Base-by-base conservation (phyloP, 2,329 filamentous ascomycete genomes). In the Cladosporium sp. region DNA sequence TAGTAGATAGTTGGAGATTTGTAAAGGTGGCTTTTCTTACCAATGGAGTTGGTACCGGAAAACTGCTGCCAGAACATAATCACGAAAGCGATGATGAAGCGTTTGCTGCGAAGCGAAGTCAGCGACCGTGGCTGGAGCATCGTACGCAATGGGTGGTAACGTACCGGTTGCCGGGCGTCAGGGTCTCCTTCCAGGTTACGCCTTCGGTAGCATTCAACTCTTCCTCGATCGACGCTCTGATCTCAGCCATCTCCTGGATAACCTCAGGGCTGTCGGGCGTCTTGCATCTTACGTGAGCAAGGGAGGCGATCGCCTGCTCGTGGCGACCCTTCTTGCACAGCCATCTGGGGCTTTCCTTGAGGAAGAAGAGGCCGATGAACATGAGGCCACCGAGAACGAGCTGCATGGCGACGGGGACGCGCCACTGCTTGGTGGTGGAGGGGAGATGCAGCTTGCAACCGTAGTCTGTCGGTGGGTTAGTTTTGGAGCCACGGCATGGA, bases 371-470 rank as follows among this genome's bases (percentile, higher is more conserved):
- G 3, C 74, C 73, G 18, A 76, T 34, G 4, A 70, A 54, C 11
- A 79, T 73, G 28, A 84, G 67, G 4, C 81, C 60, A 1, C 83
- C 82, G 0, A 84, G 84, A 4, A 86, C 70, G 48, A 75, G 77
- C 65, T 87, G 84, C 51, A 86, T 73, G 3, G 79, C 76, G 3
- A 87, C 72, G 0, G 85, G 84, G 0, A 86, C 72, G 32, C 83
- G 43, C 56, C 56, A 55, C 22, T 57, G 56, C 9, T 59, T 54
- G 8, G 67, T 54, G 13, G 38, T 49, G 8, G 53, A 38, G 10
- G 49, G 43, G 32, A 57, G 52, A 46, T 57, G 52, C 4, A 38
- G 19, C n/a, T 16, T 14, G 32, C 48, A 50, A 18, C 48, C 43
- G 13, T 56, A 58, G 19, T 71, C 59, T 50, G 31, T 14, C 2